Evolutionary conservation across 768 basidiomycete genomes (phyloP).

Genomic region (Mycena pura): DNA sequence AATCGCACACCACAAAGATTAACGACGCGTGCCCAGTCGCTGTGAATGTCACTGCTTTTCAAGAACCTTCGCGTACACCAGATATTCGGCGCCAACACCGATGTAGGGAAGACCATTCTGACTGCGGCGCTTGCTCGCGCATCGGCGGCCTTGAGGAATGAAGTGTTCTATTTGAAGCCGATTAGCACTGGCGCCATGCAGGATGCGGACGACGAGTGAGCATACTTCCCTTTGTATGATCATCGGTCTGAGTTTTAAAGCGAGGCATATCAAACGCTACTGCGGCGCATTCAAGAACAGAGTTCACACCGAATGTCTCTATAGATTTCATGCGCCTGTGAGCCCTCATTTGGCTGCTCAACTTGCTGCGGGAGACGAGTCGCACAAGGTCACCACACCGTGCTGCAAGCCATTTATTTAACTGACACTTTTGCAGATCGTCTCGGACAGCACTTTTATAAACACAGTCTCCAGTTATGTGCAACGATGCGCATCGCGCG

Average conservation of each 20-base stretch:
- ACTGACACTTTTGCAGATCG: slow-evolving; percentile 47
- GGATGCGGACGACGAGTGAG: slow-evolving; percentile 87
- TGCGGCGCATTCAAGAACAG: slow-evolving; percentile 45
- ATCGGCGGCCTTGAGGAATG: slow-evolving; percentile 60
- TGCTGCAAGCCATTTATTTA: background rate
- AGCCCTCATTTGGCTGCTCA: slow-evolving; percentile 90
- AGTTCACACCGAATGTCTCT: slow-evolving; percentile 75
- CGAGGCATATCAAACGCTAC: slow-evolving; percentile 74
- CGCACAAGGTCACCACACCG: slow-evolving; percentile 34
- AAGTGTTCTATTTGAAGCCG: slow-evolving; percentile 83
- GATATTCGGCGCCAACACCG: slow-evolving; percentile 94
- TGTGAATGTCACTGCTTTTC: slow-evolving; percentile 91
- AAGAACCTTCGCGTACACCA: slow-evolving; percentile 87
- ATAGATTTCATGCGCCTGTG: slow-evolving; percentile 86
- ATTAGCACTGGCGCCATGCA: slow-evolving; percentile 85
- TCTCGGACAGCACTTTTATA: slow-evolving; percentile 72
- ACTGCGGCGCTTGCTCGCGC: slow-evolving; percentile 85
- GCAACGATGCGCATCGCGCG: slow-evolving; percentile 51
- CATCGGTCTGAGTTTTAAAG: background rate
- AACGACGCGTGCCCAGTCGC: background rate
- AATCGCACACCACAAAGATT: background rate
- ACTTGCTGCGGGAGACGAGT: slow-evolving; percentile 45
- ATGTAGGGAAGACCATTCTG: slow-evolving; percentile 94
- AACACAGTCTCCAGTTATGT: slow-evolving; percentile 69
- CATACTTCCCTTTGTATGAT: slow-evolving; percentile 3